Evolutionary conservation across 2,329 filamentous ascomycete genomes (phyloP).

Genomic region (Pseudogymnoascus sp.): DNA sequence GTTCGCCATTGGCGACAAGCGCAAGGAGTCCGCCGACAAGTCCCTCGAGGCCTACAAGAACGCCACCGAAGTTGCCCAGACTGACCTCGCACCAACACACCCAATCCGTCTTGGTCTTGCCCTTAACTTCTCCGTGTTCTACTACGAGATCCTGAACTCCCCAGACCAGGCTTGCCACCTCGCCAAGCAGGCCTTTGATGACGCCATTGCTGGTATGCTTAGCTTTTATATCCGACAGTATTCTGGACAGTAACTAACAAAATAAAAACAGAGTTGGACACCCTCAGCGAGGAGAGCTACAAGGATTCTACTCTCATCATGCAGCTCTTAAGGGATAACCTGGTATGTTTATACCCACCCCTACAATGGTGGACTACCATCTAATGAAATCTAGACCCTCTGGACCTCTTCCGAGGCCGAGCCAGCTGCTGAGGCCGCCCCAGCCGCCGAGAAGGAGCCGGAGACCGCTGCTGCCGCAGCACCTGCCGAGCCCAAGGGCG

Average conservation of each 20-base stretch:
- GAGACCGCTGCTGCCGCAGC: conserved; percentile 50
- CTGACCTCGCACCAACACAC: conserved; percentile 93
- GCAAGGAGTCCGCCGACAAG: conserved; percentile 77
- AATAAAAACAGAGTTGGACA: conserved; percentile 63
- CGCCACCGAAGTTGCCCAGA: conserved; percentile 96
- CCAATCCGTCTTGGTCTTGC: conserved; percentile 96
- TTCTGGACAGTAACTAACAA: conserved; percentile 13
- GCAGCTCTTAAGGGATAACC: conserved; percentile 96
- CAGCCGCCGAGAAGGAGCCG: conserved; percentile 41
- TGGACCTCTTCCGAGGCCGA: conserved; percentile 99
- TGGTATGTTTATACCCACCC: conserved; percentile 32
- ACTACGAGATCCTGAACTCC: conserved; percentile 98
- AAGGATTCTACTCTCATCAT: conserved; percentile 98
- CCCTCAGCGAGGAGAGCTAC: conserved; percentile 95
- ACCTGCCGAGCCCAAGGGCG: conserved; percentile 28
- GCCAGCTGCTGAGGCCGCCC: conserved; percentile 52
- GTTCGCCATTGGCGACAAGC: conserved; percentile 88
- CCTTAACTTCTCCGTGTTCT: conserved; percentile 98
- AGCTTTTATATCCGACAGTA: background rate
- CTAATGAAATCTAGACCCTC: conserved; percentile 62
- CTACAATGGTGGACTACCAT: background rate
- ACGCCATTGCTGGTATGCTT: conserved; percentile 69
- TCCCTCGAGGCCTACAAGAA: conserved; percentile 98
- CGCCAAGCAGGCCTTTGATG: conserved; percentile 98
- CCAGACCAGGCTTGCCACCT: conserved; percentile 96